Evolutionary conservation across 352 stramenopile genomes (phyloP).

Genomic region (Pythium periplocum): DNA sequence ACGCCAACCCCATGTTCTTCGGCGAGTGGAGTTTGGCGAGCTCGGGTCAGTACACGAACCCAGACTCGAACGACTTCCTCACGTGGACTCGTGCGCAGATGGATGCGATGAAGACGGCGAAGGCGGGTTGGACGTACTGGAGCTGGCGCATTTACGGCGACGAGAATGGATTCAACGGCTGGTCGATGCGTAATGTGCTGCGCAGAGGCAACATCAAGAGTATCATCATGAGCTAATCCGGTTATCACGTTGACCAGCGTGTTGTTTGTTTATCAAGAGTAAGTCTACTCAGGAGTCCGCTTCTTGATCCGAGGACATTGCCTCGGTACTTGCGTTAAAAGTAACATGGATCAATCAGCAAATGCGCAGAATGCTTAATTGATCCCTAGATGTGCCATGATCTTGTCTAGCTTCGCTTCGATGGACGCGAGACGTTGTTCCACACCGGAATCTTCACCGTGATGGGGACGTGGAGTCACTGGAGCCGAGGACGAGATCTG

Average conservation of each 20-base stretch:
- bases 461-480: conserved; percentile 37
- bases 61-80: conserved; percentile 18
- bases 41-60: conserved; percentile 16
- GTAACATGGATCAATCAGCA: too few relatives aligned
- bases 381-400: conserved; percentile 78
- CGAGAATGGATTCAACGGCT: too few relatives aligned
- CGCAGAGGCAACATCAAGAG: background rate
- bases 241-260: too few relatives aligned
- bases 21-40: conserved; percentile 41
- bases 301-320: too few relatives aligned
- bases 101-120: conserved; percentile 6
- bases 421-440: conserved; percentile 69
- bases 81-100: conserved; percentile 17
- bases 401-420: conserved; percentile 87
- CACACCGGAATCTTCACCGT: conserved; percentile 16
- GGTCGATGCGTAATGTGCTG: too few relatives aligned
- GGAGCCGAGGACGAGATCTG: conserved; percentile 34
- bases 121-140: conserved; percentile 1
- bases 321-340: too few relatives aligned
- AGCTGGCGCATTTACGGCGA: too few relatives aligned
- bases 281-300: too few relatives aligned
- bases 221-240: too few relatives aligned
- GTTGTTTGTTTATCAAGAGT: too few relatives aligned
- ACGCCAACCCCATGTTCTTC: conserved; percentile 30
- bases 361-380: conserved; percentile 3